Evolutionary conservation across 1,284 basidiomycete species (phyloP).

Genomic region (Tilletiopsis washingtonensis): DNA sequence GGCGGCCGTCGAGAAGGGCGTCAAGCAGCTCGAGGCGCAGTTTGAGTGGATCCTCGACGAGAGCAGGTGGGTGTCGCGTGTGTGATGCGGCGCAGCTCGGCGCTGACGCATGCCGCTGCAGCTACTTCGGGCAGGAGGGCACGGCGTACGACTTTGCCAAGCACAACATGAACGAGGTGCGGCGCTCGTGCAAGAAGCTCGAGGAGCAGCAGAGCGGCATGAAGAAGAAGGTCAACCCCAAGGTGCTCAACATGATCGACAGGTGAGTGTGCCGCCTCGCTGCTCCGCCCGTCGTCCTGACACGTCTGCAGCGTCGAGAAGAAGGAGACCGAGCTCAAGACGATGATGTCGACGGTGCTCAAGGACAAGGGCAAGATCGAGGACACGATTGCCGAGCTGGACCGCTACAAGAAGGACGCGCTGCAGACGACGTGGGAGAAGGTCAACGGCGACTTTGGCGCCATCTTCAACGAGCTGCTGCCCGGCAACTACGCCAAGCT

Average conservation of each 20-base stretch:
- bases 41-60: conserved; percentile 84
- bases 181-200: conserved; percentile 65
- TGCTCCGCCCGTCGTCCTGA: background rate
- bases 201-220: conserved; percentile 73
- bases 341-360: conserved; percentile 80
- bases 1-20: conserved; percentile 34
- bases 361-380: conserved; percentile 96
- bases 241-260: conserved; percentile 93
- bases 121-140: conserved; percentile 70
- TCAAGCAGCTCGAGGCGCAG: conserved; percentile 63
- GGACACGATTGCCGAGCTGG: conserved; percentile 83
- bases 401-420: conserved; percentile 87
- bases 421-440: conserved; percentile 91
- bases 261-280: conserved; percentile 42
- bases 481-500: conserved; percentile 96
- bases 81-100: conserved; percentile 1
- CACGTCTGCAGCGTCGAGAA: conserved; percentile 81
- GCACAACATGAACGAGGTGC: conserved; percentile 62
- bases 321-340: conserved; percentile 74
- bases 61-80: conserved; percentile 56
- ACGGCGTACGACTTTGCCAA: conserved; percentile 74
- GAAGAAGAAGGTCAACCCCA: conserved; percentile 92
- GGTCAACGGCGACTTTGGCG: conserved; percentile 89
- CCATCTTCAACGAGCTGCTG: conserved; percentile 88
- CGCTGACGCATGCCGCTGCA: conserved; percentile 12